These are phyloP conservation scores for Paracamarosporium sp. DNA, from an alignment of 2,329 filamentous ascomycete species.

Conservation along the genomic window DNA sequence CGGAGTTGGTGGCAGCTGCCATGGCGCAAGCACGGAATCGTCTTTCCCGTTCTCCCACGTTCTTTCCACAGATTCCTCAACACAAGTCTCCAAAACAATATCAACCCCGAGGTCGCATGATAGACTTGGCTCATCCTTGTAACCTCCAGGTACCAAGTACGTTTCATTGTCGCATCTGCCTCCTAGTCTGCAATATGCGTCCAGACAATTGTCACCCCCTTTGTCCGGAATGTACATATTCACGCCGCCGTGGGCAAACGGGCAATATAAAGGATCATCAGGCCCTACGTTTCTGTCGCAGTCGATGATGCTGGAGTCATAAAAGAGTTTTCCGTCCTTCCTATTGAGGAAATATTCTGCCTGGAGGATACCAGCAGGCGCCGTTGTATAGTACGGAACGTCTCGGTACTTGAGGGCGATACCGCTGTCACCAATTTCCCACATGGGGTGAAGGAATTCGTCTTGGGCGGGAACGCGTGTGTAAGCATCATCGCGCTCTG, in stretches of 20 bases:
- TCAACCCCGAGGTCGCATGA: conserved; percentile 24
- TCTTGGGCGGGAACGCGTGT: conserved; percentile 14
- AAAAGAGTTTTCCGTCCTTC: conserved; percentile 19
- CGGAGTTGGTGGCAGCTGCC: background rate
- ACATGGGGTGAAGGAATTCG: conserved; percentile 18
- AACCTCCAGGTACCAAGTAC: conserved; percentile 23
- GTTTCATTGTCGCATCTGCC: background rate
- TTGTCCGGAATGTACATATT: conserved; percentile 14
- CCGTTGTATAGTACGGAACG: conserved; percentile 18
- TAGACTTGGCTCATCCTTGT: conserved; percentile 24
- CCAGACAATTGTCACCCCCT: conserved; percentile 8
- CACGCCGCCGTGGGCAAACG: conserved; percentile 27
- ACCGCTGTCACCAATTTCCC: conserved; percentile 14
- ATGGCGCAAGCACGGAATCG: background rate
- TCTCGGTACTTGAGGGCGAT: conserved; percentile 32
- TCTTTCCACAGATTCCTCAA: background rate
- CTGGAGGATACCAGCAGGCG: conserved; percentile 29
- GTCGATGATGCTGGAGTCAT: conserved; percentile 30
- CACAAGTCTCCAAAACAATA: conserved; percentile 25
- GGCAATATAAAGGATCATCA: conserved; percentile 23
- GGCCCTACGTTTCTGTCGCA: conserved; percentile 15
- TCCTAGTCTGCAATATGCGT: conserved; percentile 6
- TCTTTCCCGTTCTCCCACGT: background rate
- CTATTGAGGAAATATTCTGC: conserved; percentile 27
- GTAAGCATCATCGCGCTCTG: conserved; percentile 12